Conservation (phyloP, 352 stramenopile species). For the Phytopythium helicoides region DNA sequence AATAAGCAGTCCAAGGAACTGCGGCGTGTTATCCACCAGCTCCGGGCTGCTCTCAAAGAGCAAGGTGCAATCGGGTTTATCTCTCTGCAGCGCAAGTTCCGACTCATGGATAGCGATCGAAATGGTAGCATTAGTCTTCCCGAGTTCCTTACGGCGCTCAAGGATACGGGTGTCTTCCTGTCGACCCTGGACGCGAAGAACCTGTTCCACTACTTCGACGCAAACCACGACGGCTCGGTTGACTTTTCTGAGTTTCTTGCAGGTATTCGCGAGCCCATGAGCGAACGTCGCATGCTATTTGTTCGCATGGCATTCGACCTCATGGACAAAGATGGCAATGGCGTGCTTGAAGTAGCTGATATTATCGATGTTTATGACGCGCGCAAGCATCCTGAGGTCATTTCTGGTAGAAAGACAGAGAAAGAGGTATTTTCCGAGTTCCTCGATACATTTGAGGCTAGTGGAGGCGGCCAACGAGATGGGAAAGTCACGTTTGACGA, state of each 20-base stretch:
- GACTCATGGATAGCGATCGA: conserved; percentile 69
- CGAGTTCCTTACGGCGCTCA: conserved; percentile 78
- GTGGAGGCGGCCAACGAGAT: conserved; percentile 37
- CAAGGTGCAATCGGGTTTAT: conserved; percentile 73
- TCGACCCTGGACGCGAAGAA: conserved; percentile 47
- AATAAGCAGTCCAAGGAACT: conserved; percentile 62
- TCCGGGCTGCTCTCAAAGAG: conserved; percentile 54
- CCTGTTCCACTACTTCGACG: conserved; percentile 86
- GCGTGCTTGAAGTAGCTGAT: conserved; percentile 65
- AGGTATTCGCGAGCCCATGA: conserved; percentile 84
- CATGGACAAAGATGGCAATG: conserved; percentile 78
- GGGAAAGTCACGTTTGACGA: conserved; percentile 57
- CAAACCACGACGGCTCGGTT: conserved; percentile 79
- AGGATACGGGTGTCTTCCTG: conserved; percentile 50
- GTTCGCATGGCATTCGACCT: conserved; percentile 87
- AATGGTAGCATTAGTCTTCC: conserved; percentile 62
- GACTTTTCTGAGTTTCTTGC: conserved; percentile 85
- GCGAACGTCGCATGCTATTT: conserved; percentile 61
- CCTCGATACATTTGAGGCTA: conserved; percentile 73
- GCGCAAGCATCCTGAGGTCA: conserved; percentile 79
- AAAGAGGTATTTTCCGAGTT: conserved; percentile 83
- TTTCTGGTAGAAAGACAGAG: conserved; percentile 70
- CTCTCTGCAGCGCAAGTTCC: conserved; percentile 71
- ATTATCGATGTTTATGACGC: conserved; percentile 83
- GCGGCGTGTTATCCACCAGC: conserved; percentile 47